Base-by-base conservation (phyloP, 805 yeast species). In the Pichia ethanolica region DNA sequence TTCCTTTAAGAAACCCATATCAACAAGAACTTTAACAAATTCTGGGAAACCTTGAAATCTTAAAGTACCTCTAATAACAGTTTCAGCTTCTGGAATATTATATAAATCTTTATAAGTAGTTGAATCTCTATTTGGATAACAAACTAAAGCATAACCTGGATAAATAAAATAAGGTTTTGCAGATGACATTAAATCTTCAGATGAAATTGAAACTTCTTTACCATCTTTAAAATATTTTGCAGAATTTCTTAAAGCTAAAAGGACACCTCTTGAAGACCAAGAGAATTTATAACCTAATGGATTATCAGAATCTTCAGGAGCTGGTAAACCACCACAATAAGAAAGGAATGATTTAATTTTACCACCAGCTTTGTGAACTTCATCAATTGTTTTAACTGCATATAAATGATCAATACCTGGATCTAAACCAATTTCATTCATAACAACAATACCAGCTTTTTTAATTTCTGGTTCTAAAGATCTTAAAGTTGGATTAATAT, bases 1-100 rank as follows among this genome's bases (percentile, higher is more conserved):
- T 59, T 93, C 99, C 66, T 81, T 82, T 66, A 93, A 77, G 79
- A 93, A 83, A 28, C 97, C 97, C 60, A 89, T 72, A 71, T 91
- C 98, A 51, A 93, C 98, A 45, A 93, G 78, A 42, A 85, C 97
- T 74, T 90, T 90, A 69, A 90, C 83, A 69, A 93, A 91, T 74
- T 91, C 96, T 53, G 98, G 97, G 91, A 93, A 93, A 45, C 99
- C 99, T 74, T 89, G 97, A 82, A 78, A 93, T 75, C 99, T 82
- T 67, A 93, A 78, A 56, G 99, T 93, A 66, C 99, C 99, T 76
- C 99, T 86, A 64, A 93, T 79, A 54, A 91, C 89, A 52, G 96
- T 89, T 65, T 93, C 89, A 58, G 98, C 98, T 76, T 93, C 99
- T 58, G 99, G 99, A 54, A 93, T 93, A 64, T 79, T 70, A 72